phyloP scores from a whole-genome alignment of 441 rosid genomes.

The Brassica balearica region DNA sequence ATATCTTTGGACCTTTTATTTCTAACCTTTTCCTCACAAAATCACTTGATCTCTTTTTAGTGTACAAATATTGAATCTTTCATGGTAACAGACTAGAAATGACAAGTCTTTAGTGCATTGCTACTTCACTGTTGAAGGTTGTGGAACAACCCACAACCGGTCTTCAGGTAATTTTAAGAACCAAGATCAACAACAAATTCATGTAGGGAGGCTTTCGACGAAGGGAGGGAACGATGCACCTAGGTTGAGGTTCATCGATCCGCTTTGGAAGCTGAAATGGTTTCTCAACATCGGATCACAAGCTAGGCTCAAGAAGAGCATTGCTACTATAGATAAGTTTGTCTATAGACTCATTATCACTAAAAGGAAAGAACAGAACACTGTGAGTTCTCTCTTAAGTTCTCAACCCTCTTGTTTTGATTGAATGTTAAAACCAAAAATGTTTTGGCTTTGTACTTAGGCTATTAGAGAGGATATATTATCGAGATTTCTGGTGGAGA shows the following conservation, averaged over 20 bases:
- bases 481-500: no score
- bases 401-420: background rate
- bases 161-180: no score
- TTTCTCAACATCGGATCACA: constrained; percentile 60
- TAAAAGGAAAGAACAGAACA: constrained; percentile 49
- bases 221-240: constrained; percentile 51
- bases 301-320: constrained; percentile 57
- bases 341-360: constrained; percentile 52
- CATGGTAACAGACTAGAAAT: no score
- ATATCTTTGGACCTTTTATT: no score
- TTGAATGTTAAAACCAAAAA: background rate
- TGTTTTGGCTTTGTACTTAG: background rate
- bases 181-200: no score
- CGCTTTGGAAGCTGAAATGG: constrained; percentile 71
- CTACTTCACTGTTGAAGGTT: no score
- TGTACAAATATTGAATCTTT: no score
- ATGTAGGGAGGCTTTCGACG: constrained; percentile 68
- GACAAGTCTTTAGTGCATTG: no score
- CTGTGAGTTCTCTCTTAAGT: constrained; percentile 23
- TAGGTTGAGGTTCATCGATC: constrained; percentile 62
- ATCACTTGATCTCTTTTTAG: no score
- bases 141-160: no score
- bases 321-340: constrained; percentile 58
- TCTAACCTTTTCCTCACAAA: no score
- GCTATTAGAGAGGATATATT: no score